phyloP scores from a whole-genome alignment of 768 basidiomycete genomes.

The Cyclocybe aegerita region DNA sequence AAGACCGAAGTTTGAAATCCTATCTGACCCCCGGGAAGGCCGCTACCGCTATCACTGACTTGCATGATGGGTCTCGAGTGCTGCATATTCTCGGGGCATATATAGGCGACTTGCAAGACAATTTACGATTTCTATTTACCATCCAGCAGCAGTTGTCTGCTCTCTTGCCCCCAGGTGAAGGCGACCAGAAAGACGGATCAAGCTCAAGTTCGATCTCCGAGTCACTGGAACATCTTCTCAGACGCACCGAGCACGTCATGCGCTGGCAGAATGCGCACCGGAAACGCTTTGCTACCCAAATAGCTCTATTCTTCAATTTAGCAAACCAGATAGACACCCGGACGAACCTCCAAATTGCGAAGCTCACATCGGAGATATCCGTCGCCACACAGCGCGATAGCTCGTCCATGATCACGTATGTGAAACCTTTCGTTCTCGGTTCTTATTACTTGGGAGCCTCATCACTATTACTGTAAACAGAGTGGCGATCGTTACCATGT shows the following conservation, averaged over 20 bases:
- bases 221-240: neutral
- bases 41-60: no score
- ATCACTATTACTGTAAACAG: neutral
- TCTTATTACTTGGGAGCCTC: neutral
- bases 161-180: no score
- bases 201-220: no score
- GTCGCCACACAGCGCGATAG: conserved; percentile 4
- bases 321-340: conserved; percentile 3
- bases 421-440: neutral
- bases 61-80: no score
- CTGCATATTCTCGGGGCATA: no score
- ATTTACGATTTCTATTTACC: no score
- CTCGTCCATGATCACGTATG: conserved; percentile 13
- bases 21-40: no score
- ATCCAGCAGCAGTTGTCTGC: no score
- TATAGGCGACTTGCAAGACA: no score
- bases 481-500: conserved; percentile 8
- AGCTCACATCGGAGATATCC: conserved; percentile 7
- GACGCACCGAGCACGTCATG: neutral
- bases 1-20: no score
- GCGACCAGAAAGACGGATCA: no score
- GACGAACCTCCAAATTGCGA: conserved; percentile 4
- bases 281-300: neutral
- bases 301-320: conserved; percentile 2
- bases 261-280: conserved; percentile 1